Conservation (phyloP, 148 eudicot species). For the Polygonum aviculare region DNA sequence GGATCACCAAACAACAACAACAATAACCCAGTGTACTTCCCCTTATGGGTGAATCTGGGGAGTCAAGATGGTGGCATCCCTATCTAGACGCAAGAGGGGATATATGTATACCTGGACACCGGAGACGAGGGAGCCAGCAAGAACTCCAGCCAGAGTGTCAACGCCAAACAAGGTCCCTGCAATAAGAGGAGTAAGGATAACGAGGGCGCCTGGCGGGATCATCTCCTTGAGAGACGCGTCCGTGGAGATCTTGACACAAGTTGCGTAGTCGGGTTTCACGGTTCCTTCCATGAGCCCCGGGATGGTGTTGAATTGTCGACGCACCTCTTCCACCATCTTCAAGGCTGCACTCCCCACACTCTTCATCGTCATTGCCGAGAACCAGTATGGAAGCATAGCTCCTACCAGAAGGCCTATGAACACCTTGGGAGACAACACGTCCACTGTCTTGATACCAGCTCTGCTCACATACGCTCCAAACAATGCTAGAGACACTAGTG, state of each 20-base stretch:
- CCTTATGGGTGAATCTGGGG: too few relatives aligned
- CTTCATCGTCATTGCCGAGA: neutral
- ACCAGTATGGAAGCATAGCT: neutral
- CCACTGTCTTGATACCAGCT: neutral
- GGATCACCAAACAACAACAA: too few relatives aligned
- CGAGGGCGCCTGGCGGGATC: neutral
- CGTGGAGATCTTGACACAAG: neutral
- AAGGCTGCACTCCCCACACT: neutral
- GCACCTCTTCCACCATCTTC: constrained; percentile 3
- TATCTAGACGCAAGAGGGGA: too few relatives aligned
- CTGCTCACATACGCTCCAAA: neutral
- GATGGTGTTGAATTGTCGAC: neutral
- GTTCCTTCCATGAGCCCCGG: neutral
- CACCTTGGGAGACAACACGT: neutral
- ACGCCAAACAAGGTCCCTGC: neutral
- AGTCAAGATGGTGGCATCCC: too few relatives aligned
- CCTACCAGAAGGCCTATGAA: neutral
- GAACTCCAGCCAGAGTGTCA: neutral
- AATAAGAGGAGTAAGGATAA: neutral
- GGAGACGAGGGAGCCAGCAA: neutral
- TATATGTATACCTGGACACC: neutral
- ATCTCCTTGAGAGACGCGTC: constrained; percentile 1
- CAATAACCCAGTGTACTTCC: too few relatives aligned
- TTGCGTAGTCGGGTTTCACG: neutral
- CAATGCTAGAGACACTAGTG: neutral